Percentiles rank a stretch among this genome's conserved stretches.
Evolutionary conservation across 2,329 filamentous ascomycete species (phyloP).

Genomic region (Ustulina deusta): DNA sequence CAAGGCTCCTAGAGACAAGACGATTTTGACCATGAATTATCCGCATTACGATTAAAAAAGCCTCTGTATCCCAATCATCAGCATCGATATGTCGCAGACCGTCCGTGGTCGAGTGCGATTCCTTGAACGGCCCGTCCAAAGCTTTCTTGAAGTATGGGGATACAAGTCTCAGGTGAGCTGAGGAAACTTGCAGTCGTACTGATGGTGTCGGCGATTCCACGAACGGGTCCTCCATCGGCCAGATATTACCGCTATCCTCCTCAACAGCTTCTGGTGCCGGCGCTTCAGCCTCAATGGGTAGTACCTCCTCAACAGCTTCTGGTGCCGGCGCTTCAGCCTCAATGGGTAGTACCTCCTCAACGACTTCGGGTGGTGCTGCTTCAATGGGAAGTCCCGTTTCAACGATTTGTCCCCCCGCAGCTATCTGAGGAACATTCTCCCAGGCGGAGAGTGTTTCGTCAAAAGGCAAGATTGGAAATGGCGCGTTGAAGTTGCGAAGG

Average conservation of each 20-base stretch:
- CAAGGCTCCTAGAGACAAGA: background rate
- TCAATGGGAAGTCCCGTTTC: too few species aligned
- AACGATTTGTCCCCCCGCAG: background rate
- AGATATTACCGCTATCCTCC: too few species aligned
- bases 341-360: too few species aligned
- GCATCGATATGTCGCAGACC: slow-evolving; percentile 15
- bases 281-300: background rate
- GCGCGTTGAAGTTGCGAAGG: slow-evolving; percentile 11
- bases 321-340: background rate
- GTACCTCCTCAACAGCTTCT: too few species aligned
- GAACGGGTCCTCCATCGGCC: background rate
- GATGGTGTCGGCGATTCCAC: background rate
- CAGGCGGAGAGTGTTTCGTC: background rate
- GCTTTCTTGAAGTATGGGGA: slow-evolving; percentile 26
- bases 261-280: background rate
- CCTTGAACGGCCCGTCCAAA: slow-evolving; percentile 2
- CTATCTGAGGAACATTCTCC: background rate
- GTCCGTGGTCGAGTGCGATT: background rate
- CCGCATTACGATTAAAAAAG: slow-evolving; percentile 15
- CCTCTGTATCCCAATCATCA: slow-evolving; percentile 9
- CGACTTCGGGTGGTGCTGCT: too few species aligned
- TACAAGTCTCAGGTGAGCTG: slow-evolving; percentile 23
- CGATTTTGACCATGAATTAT: slow-evolving; percentile 19
- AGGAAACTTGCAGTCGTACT: slow-evolving; percentile 11
- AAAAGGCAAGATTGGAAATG: background rate